Base-by-base conservation (phyloP, 2,329 filamentous ascomycete species). In the Fonsecaea pedrosoi region DNA sequence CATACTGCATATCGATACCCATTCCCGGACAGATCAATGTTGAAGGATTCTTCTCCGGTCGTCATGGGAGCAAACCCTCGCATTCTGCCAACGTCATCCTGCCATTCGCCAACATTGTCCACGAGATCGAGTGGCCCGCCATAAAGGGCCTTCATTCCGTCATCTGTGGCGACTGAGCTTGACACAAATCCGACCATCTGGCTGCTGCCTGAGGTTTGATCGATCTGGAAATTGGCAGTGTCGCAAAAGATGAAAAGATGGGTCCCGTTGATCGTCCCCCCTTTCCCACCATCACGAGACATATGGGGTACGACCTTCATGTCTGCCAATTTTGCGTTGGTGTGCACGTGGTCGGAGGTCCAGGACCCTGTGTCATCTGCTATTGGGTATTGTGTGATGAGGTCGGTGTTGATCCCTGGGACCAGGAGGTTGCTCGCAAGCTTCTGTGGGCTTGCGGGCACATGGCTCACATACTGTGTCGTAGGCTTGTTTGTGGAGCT, bases 171-270 rank as follows among this genome's bases (percentile, higher is more conserved):
- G 3, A 75, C 74, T 2, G 73, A 76, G 66, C 74, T 76, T 4
- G 75, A 76, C 18, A 74, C 73, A 48, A 76, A 75, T 25, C 74
- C 73, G 30, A 75, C 69, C 58, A 75, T 72, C 48, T 73, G 65
- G 18, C 70, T 75, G 18, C 8, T 50, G 45, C 15, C 15, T 10
- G 73, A 66, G 13, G 67, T 62, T 18, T 66, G 69, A 18, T 71
- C 65, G n/a, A 71, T 66, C 21, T 71, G 62, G 67, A 74, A 76
- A 35, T 69, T 73, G n/a, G 73, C 73, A 42, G 75, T 77, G 62
- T 77, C 75, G 48, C 72, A 75, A 54, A 77, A 77, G 25, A 75
- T 56, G 58, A 77, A 77, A n/a, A 77, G 50, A 50, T 76, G 73
- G 18, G 75, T 72, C 13, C 75, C 75, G 60, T 77, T 74, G 37